Evolutionary conservation across 257 asterid genomes (phyloP).

Genomic region (Nicotiana noctiflora): DNA sequence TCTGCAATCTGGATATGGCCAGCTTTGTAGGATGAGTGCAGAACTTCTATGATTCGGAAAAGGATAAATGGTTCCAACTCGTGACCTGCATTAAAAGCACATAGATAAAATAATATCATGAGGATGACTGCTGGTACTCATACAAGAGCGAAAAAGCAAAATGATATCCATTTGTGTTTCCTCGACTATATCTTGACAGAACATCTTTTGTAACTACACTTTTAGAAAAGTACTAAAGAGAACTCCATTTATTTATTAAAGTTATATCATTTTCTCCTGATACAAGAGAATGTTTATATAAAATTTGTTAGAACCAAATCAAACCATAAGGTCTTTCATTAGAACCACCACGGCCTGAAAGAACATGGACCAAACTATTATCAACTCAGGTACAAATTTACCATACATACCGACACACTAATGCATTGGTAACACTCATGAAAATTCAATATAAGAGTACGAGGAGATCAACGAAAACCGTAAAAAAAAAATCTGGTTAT

Average conservation of each 20-base stretch:
- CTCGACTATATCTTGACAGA: not conserved
- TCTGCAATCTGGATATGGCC: slow-evolving; percentile 72
- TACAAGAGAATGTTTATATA: not conserved
- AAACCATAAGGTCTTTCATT: not conserved
- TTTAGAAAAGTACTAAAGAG: not conserved
- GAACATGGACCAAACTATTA: not conserved
- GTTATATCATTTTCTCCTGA: not conserved
- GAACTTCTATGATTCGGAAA: slow-evolving; percentile 60
- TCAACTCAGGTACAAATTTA: not conserved
- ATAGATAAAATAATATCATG: not conserved
- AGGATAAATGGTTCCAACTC: slow-evolving; percentile 41
- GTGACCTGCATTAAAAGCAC: slow-evolving; percentile 40
- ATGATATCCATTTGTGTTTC: not conserved
- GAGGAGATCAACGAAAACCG: not conserved
- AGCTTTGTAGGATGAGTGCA: slow-evolving; percentile 63
- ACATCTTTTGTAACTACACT: not conserved
- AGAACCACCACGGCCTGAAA: not conserved
- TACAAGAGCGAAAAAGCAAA: not conserved
- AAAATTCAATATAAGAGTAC: not conserved
- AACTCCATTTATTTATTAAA: not conserved
- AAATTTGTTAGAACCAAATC: not conserved
- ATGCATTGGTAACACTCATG: not conserved
- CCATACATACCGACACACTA: not conserved
- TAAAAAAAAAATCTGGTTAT: not conserved
- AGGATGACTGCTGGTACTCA: not conserved